Conservation (phyloP, 176 grass and related monocot species). For the Pharus latifolius region DNA sequence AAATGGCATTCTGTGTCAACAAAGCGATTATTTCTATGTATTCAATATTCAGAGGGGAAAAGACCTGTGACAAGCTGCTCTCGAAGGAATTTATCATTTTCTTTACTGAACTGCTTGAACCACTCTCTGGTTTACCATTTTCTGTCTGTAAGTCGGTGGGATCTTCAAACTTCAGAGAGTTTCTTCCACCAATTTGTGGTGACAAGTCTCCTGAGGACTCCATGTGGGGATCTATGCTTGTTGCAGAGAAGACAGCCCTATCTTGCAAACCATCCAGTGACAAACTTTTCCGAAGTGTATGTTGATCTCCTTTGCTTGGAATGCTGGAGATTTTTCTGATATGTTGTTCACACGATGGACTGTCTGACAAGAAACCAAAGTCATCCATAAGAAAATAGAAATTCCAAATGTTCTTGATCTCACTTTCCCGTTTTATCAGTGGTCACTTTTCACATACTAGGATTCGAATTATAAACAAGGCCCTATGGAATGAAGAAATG, state of each 20-base stretch:
- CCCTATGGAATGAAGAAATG: background rate
- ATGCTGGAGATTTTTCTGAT: constrained; percentile 1
- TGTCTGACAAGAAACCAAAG: constrained; percentile 8
- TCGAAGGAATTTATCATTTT: constrained; percentile 27
- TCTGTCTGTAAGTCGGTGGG: constrained; percentile 8
- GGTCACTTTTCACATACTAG: background rate
- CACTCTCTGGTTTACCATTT: background rate
- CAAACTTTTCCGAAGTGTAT: background rate
- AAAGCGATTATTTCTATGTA: background rate
- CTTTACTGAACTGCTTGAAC: constrained; percentile 23
- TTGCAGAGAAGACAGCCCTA: background rate
- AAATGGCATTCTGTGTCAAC: background rate
- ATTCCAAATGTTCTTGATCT: background rate
- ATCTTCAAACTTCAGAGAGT: background rate
- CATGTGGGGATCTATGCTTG: background rate
- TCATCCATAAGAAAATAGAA: constrained; percentile 2
- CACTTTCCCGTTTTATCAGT: background rate
- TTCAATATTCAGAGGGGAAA: background rate
- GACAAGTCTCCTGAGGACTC: background rate
- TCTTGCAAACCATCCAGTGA: constrained; percentile 15
- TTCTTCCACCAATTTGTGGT: background rate
- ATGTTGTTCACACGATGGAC: background rate
- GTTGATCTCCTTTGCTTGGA: background rate
- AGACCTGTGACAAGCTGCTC: constrained; percentile 15
- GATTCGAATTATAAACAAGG: background rate